phyloP scores from a whole-genome alignment of 805 yeast genomes.

The Kazachstania africana region DNA sequence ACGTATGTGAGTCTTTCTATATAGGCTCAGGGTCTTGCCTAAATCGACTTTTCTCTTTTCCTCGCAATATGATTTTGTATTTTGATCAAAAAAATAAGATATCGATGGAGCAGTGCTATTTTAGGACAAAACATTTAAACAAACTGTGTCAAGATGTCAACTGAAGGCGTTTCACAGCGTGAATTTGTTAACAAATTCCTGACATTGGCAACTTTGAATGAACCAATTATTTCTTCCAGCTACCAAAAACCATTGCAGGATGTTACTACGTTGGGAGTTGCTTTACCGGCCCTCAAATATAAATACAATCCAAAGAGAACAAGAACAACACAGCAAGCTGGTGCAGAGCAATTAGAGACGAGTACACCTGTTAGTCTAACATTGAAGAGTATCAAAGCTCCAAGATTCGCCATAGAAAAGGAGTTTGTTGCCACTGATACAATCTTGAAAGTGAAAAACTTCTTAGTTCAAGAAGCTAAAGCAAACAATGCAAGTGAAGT shows the following conservation, averaged over 20 bases:
- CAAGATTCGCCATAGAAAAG: constrained; percentile 41
- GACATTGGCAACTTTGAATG: constrained; percentile 35
- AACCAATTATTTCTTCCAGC: constrained; percentile 22
- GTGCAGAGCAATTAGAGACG: not conserved
- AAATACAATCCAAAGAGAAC: constrained; percentile 23
- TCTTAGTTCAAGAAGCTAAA: constrained; percentile 17
- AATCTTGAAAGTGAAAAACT: constrained; percentile 25
- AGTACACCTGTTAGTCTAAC: constrained; percentile 14
- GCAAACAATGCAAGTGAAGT: constrained; percentile 31
- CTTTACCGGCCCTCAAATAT: constrained; percentile 37
- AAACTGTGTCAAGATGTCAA: too few relatives aligned
- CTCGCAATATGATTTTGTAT: too few relatives aligned
- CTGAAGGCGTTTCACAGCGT: too few relatives aligned
- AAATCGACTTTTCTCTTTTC: too few relatives aligned
- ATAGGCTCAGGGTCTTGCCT: too few relatives aligned
- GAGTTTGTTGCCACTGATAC: constrained; percentile 21
- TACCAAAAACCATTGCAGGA: constrained; percentile 22
- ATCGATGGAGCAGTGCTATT: too few relatives aligned
- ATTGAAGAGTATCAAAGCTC: constrained; percentile 62
- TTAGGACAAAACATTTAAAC: constrained; percentile 2
- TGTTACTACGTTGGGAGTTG: constrained; percentile 32
- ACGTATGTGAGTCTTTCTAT: too few relatives aligned
- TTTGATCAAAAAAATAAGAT: too few relatives aligned
- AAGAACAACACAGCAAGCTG: constrained; percentile 2
- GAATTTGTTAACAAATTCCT: constrained; percentile 40